A percentile compares a stretch with the other conserved stretches of the same genome.
Conservation (phyloP, 1,139 yeast species). For the Taphrina pruni region DNA sequence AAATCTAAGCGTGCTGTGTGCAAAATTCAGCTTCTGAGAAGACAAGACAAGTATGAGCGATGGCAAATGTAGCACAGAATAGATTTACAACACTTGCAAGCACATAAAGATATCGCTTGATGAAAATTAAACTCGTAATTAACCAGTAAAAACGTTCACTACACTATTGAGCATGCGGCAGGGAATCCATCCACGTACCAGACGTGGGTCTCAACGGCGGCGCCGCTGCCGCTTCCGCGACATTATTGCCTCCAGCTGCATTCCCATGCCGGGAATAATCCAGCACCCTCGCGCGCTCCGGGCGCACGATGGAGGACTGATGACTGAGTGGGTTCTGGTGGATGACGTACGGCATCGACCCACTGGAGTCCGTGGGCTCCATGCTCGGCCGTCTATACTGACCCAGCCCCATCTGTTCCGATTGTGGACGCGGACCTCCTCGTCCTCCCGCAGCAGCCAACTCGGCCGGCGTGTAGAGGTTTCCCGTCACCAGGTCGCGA, state of each 20-base stretch:
- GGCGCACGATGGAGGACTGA: slow-evolving; percentile 14
- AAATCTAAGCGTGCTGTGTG: too few relatives aligned
- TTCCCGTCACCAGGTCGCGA: slow-evolving; percentile 7
- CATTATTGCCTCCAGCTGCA: too few relatives aligned
- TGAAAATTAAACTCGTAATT: too few relatives aligned
- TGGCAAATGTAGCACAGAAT: too few relatives aligned
- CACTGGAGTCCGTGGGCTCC: slow-evolving; percentile 20
- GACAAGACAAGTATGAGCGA: too few relatives aligned
- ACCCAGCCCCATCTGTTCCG: background rate
- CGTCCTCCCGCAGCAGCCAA: slow-evolving; percentile 13
- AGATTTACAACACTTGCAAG: too few relatives aligned
- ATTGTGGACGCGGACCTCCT: too few relatives aligned
- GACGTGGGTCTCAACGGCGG: slow-evolving; percentile 6
- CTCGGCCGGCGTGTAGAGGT: slow-evolving; percentile 11
- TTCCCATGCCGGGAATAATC: slow-evolving; percentile 1
- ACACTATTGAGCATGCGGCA: slow-evolving; percentile 5
- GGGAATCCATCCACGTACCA: slow-evolving; percentile 13
- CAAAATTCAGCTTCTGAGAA: too few relatives aligned
- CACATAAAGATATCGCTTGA: too few relatives aligned
- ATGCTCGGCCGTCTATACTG: slow-evolving; percentile 4
- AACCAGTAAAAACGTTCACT: too few relatives aligned
- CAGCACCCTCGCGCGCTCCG: slow-evolving; percentile 12
- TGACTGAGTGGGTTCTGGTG: slow-evolving; percentile 12
- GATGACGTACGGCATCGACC: slow-evolving; percentile 5
- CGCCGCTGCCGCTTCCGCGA: background rate